Percentiles rank a stretch among this genome's conserved stretches.
Conservation (phyloP, 2,329 filamentous ascomycete species). For the Dothiorella sarmentorum region DNA sequence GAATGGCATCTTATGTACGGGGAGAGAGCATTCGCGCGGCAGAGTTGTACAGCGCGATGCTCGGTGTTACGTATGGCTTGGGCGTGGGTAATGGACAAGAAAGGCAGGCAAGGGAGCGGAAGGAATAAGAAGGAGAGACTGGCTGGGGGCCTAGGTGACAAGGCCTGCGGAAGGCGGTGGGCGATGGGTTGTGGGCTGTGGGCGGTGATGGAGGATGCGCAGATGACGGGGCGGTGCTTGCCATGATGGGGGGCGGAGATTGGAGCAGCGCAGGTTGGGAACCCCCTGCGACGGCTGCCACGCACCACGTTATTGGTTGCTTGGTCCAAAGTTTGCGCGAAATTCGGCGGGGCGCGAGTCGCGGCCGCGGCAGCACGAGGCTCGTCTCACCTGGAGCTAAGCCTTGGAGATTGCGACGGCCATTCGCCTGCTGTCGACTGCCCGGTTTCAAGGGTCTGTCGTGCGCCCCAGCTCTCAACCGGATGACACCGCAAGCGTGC, state of each 20-base stretch:
- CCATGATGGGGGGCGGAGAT: slow-evolving; percentile 5
- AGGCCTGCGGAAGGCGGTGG: background rate
- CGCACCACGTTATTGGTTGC: slow-evolving; percentile 6
- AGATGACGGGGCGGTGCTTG: slow-evolving; percentile 17
- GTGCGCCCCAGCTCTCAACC: too few species aligned
- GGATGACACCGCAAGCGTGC: too few species aligned
- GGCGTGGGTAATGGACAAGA: background rate
- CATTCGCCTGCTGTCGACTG: too few species aligned
- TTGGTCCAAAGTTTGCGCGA: background rate
- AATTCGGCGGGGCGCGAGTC: slow-evolving; percentile 9
- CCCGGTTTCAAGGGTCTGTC: slow-evolving; percentile 8
- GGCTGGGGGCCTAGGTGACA: slow-evolving; percentile 14
- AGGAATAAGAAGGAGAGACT: slow-evolving; percentile 1
- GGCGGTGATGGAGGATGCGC: background rate
- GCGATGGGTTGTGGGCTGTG: background rate
- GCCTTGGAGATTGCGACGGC: slow-evolving; percentile 8
- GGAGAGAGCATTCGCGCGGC: background rate
- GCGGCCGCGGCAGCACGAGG: background rate
- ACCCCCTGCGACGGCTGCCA: background rate
- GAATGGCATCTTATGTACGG: slow-evolving; percentile 9
- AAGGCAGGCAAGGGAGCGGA: background rate
- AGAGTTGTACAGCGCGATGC: background rate
- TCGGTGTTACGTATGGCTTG: background rate
- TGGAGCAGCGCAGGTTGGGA: background rate
- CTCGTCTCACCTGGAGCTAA: background rate